These are phyloP conservation scores for Pyrenophora graminea DNA, from an alignment of 2,329 filamentous ascomycete species.

Conservation along the genomic window DNA sequence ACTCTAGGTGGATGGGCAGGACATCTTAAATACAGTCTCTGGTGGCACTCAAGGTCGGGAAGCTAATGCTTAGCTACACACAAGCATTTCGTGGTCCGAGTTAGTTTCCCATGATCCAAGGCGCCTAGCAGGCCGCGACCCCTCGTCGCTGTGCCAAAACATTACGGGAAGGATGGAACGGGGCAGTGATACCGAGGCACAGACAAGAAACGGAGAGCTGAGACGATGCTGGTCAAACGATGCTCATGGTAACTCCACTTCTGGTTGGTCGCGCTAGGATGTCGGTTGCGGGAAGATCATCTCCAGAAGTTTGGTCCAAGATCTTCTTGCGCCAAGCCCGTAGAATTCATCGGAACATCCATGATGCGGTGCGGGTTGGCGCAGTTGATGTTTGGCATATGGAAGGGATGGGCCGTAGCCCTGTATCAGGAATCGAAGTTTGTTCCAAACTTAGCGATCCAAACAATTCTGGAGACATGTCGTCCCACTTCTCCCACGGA, in stretches of 20 bases:
- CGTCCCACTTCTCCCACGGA: slow-evolving; percentile 3
- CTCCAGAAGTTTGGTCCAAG: slow-evolving; percentile 20
- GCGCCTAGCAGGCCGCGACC: not conserved
- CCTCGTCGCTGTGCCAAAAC: slow-evolving; percentile 21
- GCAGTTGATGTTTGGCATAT: slow-evolving; percentile 42
- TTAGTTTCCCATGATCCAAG: slow-evolving; percentile 13
- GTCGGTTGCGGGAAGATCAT: slow-evolving; percentile 25
- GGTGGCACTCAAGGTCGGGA: not conserved
- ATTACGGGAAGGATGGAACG: slow-evolving; percentile 11
- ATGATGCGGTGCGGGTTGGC: slow-evolving; percentile 19
- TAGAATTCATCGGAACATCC: slow-evolving; percentile 21
- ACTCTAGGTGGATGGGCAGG: slow-evolving; percentile 13
- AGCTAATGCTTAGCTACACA: slow-evolving; percentile 35
- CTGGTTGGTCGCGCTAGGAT: slow-evolving; percentile 15
- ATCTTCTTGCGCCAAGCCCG: slow-evolving; percentile 1
- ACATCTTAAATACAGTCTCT: slow-evolving; percentile 35
- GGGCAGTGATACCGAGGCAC: slow-evolving; percentile 30
- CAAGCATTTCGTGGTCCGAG: slow-evolving; percentile 32
- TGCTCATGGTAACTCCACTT: slow-evolving; percentile 13
- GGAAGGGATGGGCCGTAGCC: slow-evolving; percentile 18
- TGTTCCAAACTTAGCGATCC: slow-evolving; percentile 31
- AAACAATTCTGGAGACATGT: slow-evolving; percentile 21
- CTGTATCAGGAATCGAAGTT: slow-evolving; percentile 34
- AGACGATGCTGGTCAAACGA: slow-evolving; percentile 38
- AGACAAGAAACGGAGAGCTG: slow-evolving; percentile 20